Base-by-base conservation (phyloP, 2,329 filamentous ascomycete species). In the Trichoderma koningii region DNA sequence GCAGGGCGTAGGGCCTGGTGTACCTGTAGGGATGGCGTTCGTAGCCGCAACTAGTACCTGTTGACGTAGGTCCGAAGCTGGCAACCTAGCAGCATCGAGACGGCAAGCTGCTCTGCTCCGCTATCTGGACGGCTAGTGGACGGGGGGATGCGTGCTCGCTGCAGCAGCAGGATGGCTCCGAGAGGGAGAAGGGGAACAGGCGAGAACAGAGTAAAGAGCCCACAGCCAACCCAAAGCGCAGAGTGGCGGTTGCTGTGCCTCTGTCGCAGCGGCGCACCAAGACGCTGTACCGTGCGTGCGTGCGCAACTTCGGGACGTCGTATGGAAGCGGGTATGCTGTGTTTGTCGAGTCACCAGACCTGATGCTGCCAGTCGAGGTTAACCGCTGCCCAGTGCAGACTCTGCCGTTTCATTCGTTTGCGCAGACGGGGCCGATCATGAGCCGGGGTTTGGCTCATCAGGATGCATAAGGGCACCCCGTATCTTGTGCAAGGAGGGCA, bases 351-450 rank as follows among this genome's bases (percentile, higher is more conserved):
- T 71, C 70, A 71, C 68, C 67, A 69, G 70, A 69, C 69, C 69
- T 66, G 21, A 50, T 26, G 59, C 63, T 63, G 62, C 67, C 66
- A 69, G 63, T 68, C 28, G 57, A 65, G 70, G 70, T 68, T 73
- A 74, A 73, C 71, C 73, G 73, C 74, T 72, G 63, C 57, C 55
- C 65, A 55, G 41, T 55, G 51, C 59, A 53, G 63, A 55, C 14
- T 59, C 70, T 69, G 71, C 70, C 69, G 73, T 76, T 69, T 73
- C 71, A 76, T 74, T 74, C 71, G 73, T 69, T 70, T 72, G 70
- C 69, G 67, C 67, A 68, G 69, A 67, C 70, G 67, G 60, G 72
- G 72, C 68, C 71, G 70, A 74, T 71, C 71, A 74, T 72, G 70
- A 71, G 69, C 73, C 71, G 70, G 71, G 70, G 71, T 44, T 50